These are phyloP conservation scores for Xylaria digitata DNA, from an alignment of 2,329 filamentous ascomycete genomes.

Conservation along the genomic window DNA sequence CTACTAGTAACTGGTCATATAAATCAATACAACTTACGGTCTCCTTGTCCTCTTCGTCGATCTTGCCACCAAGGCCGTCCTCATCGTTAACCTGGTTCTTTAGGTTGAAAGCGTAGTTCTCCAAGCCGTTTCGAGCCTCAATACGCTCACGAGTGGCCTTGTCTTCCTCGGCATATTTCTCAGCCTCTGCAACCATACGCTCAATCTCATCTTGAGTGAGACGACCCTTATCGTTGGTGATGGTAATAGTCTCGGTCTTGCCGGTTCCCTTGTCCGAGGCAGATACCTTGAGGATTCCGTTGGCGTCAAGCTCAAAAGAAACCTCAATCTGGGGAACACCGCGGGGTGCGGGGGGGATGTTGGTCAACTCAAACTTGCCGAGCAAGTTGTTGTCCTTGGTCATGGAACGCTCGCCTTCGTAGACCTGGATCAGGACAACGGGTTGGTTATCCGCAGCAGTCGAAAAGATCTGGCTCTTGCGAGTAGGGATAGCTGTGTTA, in stretches of 20 bases:
- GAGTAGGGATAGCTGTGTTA: constrained; percentile 93
- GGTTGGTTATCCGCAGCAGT: constrained; percentile 97
- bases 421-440: constrained; percentile 94
- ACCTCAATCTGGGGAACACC: constrained; percentile 99
- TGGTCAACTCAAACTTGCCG: constrained; percentile 97
- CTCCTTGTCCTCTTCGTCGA: constrained; percentile 98
- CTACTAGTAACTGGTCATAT: constrained; percentile 13
- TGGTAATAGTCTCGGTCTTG: constrained; percentile 97
- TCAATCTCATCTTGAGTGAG: constrained; percentile 97
- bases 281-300: constrained; percentile 97
- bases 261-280: constrained; percentile 98
- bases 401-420: constrained; percentile 90
- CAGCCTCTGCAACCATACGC: constrained; percentile 97
- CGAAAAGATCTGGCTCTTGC: constrained; percentile 98
- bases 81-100: constrained; percentile 99
- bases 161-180: constrained; percentile 99
- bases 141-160: constrained; percentile 98
- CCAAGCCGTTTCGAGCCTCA: constrained; percentile 93
- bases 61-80: constrained; percentile 97
- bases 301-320: constrained; percentile 96
- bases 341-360: constrained; percentile 93
- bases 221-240: constrained; percentile 99
- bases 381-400: constrained; percentile 98
- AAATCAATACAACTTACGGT: constrained; percentile 67
- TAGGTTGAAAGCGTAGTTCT: constrained; percentile 99